phyloP scores from a whole-genome alignment of 139 green algal genomes.

The Chlorella sp. region DNA sequence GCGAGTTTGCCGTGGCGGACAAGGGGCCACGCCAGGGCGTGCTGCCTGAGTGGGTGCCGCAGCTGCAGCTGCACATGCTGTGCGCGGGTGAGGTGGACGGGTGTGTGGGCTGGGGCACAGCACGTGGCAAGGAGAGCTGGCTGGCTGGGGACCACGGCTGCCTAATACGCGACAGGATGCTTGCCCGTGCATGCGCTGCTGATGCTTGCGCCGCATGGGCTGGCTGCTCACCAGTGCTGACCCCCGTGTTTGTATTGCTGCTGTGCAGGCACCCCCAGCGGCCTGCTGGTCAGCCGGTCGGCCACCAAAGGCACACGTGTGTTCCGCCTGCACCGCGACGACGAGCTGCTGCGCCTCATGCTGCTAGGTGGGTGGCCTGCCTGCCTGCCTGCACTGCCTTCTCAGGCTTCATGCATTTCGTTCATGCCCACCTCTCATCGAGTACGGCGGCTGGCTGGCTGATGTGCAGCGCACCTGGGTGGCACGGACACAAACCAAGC shows the following conservation, averaged over 20 bases:
- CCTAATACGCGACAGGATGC: too few relatives aligned
- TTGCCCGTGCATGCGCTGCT: too few relatives aligned
- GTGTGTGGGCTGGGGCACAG: background rate
- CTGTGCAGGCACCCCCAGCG: constrained; percentile 43
- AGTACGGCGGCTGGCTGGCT: too few relatives aligned
- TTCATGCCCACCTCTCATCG: too few relatives aligned
- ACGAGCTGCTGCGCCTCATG: constrained; percentile 61
- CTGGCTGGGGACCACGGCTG: background rate
- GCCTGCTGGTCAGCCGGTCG: constrained; percentile 72
- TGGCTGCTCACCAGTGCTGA: too few relatives aligned
- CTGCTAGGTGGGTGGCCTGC: constrained; percentile 10
- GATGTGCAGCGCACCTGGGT: too few relatives aligned
- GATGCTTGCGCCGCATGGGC: too few relatives aligned
- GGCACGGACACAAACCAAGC: too few relatives aligned
- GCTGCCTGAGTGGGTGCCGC: constrained; percentile 70
- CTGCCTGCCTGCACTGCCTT: too few relatives aligned
- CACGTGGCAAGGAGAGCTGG: too few relatives aligned
- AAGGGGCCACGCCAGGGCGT: constrained; percentile 45
- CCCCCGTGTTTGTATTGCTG: too few relatives aligned
- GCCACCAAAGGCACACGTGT: constrained; percentile 64
- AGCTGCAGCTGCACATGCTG: constrained; percentile 86
- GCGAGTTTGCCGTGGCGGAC: constrained; percentile 48
- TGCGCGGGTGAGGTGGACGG: constrained; percentile 24
- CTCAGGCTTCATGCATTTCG: too few relatives aligned
- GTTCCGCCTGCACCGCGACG: constrained; percentile 65